Evolutionary conservation across 176 grass and related monocot species (phyloP).

Genomic region (Saccharum officinarum): DNA sequence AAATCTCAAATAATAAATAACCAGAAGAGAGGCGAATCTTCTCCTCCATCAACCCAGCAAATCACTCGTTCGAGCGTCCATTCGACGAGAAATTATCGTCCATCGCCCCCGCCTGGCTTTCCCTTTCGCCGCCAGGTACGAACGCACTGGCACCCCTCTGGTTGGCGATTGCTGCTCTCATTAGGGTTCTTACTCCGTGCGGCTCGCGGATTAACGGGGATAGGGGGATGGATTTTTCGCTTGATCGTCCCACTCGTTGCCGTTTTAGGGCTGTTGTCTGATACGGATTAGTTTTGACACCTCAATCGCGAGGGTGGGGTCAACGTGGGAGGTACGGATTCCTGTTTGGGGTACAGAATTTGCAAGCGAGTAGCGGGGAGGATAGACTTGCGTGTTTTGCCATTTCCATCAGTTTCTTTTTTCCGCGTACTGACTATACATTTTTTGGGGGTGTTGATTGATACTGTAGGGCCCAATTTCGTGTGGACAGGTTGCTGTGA

Average conservation of each 20-base stretch:
- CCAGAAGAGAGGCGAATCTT: slow-evolving; percentile 24
- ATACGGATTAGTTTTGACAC: neutral
- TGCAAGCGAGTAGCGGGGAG: neutral
- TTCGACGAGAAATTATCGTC: neutral
- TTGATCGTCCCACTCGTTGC: neutral
- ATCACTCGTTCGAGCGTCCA: neutral
- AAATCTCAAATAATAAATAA: slow-evolving; percentile 4
- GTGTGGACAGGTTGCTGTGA: neutral
- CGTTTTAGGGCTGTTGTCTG: neutral
- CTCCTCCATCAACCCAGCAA: neutral
- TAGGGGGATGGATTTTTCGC: neutral
- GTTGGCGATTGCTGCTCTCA: neutral
- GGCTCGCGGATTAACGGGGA: neutral
- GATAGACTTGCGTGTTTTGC: neutral
- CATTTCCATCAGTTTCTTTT: neutral
- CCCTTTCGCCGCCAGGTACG: neutral
- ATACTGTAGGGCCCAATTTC: neutral
- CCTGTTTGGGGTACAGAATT: neutral
- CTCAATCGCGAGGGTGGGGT: neutral
- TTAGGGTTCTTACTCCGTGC: neutral
- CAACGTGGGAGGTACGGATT: neutral
- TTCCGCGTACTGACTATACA: neutral
- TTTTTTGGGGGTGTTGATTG: neutral
- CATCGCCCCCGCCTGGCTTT: neutral
- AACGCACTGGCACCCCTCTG: neutral